Evolutionary conservation across 345 rosid genomes (phyloP), one percentile per base, ranked within the genome.

Genomic region (Psidium guajava): DNA sequence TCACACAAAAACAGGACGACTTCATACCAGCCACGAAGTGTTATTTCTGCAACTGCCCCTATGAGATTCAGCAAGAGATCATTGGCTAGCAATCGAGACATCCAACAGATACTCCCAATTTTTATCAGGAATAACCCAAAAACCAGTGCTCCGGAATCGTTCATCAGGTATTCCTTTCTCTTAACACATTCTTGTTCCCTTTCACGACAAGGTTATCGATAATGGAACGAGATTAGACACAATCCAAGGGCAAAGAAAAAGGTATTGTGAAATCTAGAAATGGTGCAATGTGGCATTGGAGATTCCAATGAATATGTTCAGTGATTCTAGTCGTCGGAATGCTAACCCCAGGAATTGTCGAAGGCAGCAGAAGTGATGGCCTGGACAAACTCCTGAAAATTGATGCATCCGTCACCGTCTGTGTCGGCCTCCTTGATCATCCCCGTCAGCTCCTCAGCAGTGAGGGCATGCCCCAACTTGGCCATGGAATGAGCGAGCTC

Each of bases 401-500:
- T 92, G 52, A 96, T 96, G 86, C 95, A 87, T 1, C 98, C 98
- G 28, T 96, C 98, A 1, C 98, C 99, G 40, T 96, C 98, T 1
- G 91, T 90, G 83, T 94, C 98, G 0, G 98, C 99, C 87, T 96
- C 99, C 90, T 85, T 92, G 84, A 96, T 96, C 98, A 95, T 95
- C 84, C 93, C 99, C 0, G 96, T 92, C 88, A 96, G 84, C 89
- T 96, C 98, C 86, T 93, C 98, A 4, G 90, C 98, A 4, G 96
- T 94, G 82, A 94, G 90, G 3, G 94, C 96, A 16, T 95, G 94
- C 12, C 97, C 96, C 13, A 95, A 85, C 87, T 92, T 95, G 6
- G 98, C 98, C 98, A 94, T 95, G 2, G 96, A 93, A 83, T 93
- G 96, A 11, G 98, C 98, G 85, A 95, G 87, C 86, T 95, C 98